Evolutionary conservation across 164 flowering plant species (phyloP).

Genomic region (Saururus chinensis): DNA sequence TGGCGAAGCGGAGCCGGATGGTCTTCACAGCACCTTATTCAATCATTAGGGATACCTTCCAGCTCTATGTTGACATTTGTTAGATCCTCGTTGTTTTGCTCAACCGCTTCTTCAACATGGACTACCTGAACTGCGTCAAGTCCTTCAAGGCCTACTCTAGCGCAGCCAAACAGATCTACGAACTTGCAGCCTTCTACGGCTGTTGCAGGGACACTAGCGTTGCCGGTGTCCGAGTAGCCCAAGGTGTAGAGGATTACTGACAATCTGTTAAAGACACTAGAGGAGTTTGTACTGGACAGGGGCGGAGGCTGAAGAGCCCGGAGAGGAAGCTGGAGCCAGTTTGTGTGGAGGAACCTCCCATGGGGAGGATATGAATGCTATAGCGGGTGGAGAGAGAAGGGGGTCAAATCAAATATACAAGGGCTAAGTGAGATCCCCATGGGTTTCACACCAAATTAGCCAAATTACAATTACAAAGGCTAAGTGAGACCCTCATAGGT

Average conservation of each 20-base stretch:
- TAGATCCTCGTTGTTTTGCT: conserved; percentile 39
- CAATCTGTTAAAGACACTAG: conserved; percentile 38
- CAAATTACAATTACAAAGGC: no score
- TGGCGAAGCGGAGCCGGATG: conserved; percentile 44
- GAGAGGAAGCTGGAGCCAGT: conserved; percentile 33
- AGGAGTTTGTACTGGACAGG: conserved; percentile 36
- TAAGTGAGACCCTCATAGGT: no score
- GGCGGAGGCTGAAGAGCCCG: conserved; percentile 33
- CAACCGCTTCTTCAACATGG: conserved; percentile 56
- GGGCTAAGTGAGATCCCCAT: no score
- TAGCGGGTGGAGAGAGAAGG: no score
- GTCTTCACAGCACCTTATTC: conserved; percentile 46
- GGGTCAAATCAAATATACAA: no score
- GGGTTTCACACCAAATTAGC: no score
- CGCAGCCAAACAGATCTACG: conserved; percentile 64
- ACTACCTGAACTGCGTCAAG: conserved; percentile 45
- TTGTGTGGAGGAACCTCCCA: conserved; percentile 2
- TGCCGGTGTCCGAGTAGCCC: conserved; percentile 61
- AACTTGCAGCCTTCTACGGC: conserved; percentile 53
- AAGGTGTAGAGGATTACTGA: conserved; percentile 52
- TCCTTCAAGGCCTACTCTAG: conserved; percentile 44
- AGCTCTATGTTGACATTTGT: conserved; percentile 49
- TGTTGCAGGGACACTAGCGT: conserved; percentile 74
- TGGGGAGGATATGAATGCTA: conserved; percentile 35
- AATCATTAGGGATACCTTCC: conserved; percentile 63